Evolutionary conservation across 176 grass and related monocot genomes (phyloP), one percentile per base, ranked within the genome.

Genomic region (Themeda triandra): DNA sequence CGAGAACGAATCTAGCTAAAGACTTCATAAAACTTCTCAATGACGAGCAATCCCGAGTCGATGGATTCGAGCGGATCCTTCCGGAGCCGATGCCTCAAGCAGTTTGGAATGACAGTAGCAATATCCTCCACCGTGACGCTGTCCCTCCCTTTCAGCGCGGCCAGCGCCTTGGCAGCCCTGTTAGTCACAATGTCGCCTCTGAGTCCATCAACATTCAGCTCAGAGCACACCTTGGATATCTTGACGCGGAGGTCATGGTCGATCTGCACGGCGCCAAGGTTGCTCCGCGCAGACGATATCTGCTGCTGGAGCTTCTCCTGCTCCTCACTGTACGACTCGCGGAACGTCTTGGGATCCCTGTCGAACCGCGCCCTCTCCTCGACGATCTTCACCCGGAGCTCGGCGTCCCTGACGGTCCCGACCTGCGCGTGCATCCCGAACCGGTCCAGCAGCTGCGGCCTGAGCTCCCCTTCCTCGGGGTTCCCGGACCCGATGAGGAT

Each of bases 351-450:
- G 0, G 96, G 93, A 53, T 99, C 93, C 27, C n/a, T 86, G 75
- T 99, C 96, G 1, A 99, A 99, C 27, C 88, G 67, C 37, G 93
- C 91, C 70, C 96, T 87, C 86, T 99, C 93, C 32, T 99, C 96
- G 59, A 99, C 96, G 36, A 99, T 99, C 79, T 96, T 99, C 8
- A 99, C 96, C 81, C 96, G 88, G 15, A 99, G 88, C 85, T 99
- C 96, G 0, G 93, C 93, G 1, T 99, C 96, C 79, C 93, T 87
- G 41, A 99, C 96, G 0, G 96, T 99, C 2, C 89, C 93, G 0
- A 99, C 96, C 82, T 99, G 96, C 0, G 96, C 96, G 19, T 99
- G 96, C 96, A 99, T 99, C 56, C 96, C 96, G 19, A 99, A 99
- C 65, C 96, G 68, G 56, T 99, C 96, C 0, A 99, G 96, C 72